Conservation (phyloP, 192 early-diverging fungal genomes). For the Kickxella alabastrina region DNA sequence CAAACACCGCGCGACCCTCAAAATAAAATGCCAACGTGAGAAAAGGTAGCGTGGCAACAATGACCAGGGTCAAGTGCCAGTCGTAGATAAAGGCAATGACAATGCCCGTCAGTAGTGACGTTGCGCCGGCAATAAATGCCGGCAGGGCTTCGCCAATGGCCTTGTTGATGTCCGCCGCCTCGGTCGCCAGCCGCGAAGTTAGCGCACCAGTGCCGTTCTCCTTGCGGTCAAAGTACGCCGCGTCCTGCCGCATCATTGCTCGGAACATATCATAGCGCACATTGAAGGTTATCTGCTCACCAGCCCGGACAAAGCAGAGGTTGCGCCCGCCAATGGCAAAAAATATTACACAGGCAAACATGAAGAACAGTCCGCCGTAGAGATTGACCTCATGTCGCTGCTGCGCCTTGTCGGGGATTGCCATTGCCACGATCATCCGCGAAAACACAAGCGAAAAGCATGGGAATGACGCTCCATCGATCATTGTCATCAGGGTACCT, state of each 20-base stretch:
- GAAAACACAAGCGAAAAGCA: conserved; percentile 72
- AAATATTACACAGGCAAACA: conserved; percentile 60
- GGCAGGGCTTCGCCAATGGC: conserved; percentile 44
- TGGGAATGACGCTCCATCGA: conserved; percentile 75
- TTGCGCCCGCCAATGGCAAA: conserved; percentile 54
- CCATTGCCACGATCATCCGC: conserved; percentile 36
- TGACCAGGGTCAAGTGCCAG: conserved; percentile 83
- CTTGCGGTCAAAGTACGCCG: conserved; percentile 81
- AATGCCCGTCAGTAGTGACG: conserved; percentile 44
- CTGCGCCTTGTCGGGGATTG: conserved; percentile 15
- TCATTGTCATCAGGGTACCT: conserved; percentile 57
- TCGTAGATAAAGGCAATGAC: conserved; percentile 66
- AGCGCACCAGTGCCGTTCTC: conserved; percentile 74
- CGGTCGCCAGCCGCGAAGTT: conserved; percentile 75
- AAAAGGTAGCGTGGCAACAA: conserved; percentile 60
- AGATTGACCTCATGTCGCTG: conserved; percentile 44
- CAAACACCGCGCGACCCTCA: conserved; percentile 38
- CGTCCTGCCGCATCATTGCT: conserved; percentile 79
- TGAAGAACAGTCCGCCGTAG: conserved; percentile 59
- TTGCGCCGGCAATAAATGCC: conserved; percentile 19
- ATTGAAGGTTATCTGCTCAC: conserved; percentile 67
- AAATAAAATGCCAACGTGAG: conserved; percentile 42
- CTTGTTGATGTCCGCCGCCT: conserved; percentile 66
- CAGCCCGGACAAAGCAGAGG: conserved; percentile 59
- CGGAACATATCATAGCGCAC: conserved; percentile 65